Evolutionary conservation across 2,329 filamentous ascomycete genomes (phyloP), one percentile per base, ranked within the genome.

Genomic region (Cercospora canescens): DNA sequence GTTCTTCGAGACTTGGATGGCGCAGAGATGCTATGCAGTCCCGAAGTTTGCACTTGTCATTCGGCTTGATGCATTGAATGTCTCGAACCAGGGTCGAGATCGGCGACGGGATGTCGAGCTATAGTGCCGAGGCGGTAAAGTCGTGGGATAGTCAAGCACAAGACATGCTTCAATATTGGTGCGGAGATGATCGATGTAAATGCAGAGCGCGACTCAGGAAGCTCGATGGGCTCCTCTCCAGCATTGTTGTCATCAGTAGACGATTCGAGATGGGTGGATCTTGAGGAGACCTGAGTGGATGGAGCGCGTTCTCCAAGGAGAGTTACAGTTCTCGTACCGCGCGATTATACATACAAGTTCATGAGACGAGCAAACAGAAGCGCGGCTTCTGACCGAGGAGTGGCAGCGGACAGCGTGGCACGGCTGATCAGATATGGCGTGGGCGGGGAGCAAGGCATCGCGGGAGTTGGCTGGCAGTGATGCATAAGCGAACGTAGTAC

Each of bases 401-500:
- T 11, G 3, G 34, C 21, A 41, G n/a, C n/a, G 39, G 39, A 9
- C 39, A 45, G 18, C 3, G 39, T 8, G 21, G 2, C n/a, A n/a
- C n/a, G 35, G 6, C 21, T 48, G 41, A 1, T 26, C 11, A 14
- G 12, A 14, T 34, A 30, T 34, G 52, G n/a, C n/a, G n/a, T n/a
- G n/a, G n/a, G n/a, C n/a, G n/a, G 16, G 32, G 32, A 41, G 60
- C 48, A 62, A 9, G 60, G 18, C 52, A 41, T 56, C 35, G 34
- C 60, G 48, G 60, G n/a, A n/a, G n/a, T n/a, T 57, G 21, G 14
- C n/a, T 35, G 9, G 8, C 45, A 18, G n/a, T 24, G 18, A 55
- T 52, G 35, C 35, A 37, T 55, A 55, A 55, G 48, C 60, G 48
- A 55, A 37, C n/a, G 48, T 39, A n/a, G 60, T 39, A 37, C 48